Base-by-base conservation (phyloP, 2,329 filamentous ascomycete species). In the Verticillium nubilum region DNA sequence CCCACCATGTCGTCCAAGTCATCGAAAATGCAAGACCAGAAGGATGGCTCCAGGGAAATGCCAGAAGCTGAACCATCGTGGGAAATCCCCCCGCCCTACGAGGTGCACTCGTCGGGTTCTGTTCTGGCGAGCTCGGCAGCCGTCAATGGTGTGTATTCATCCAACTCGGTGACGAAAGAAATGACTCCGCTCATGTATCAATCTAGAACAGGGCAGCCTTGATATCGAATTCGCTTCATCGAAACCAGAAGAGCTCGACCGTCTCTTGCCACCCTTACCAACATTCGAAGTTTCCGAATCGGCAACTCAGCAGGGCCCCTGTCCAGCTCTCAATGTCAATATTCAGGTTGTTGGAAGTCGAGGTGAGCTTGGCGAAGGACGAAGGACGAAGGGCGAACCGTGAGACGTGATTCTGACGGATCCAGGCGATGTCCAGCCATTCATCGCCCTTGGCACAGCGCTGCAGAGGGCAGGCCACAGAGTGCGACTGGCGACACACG, bases 341-440 rank as follows among this genome's bases (percentile, higher is more conserved):
- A 63, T 62, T n/a, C 62, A 65, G 25, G 62, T 64, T 5, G 61
- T 64, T 3, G 62, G 62, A 3, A 65, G 64, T 47, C 58, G 64
- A 26, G 63, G 62, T 59, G 27, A 17, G 53, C 19, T 3, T n/a
- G 13, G n/a, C n/a, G n/a, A n/a, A n/a, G n/a, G n/a, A n/a, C n/a
- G n/a, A n/a, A n/a, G n/a, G n/a, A n/a, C n/a, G 10, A 15, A 23
- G 6, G 29, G 10, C 7, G 10, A 6, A 27, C 25, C 12, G 42
- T n/a, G 7, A 37, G 23, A 17, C 56, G 58, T 6, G 58, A 42
- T n/a, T 29, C 3, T 10, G 12, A 5, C 17, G 29, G 2, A 31
- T 31, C 13, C n/a, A 62, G 79, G 79, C 6, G 79, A 81, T 62
- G 76, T 81, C 0, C 79, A 82, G 59, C 79, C 79, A 0, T 82